phyloP scores from a whole-genome alignment of 176 grass and related monocot genomes.

The Otatea glauca region DNA sequence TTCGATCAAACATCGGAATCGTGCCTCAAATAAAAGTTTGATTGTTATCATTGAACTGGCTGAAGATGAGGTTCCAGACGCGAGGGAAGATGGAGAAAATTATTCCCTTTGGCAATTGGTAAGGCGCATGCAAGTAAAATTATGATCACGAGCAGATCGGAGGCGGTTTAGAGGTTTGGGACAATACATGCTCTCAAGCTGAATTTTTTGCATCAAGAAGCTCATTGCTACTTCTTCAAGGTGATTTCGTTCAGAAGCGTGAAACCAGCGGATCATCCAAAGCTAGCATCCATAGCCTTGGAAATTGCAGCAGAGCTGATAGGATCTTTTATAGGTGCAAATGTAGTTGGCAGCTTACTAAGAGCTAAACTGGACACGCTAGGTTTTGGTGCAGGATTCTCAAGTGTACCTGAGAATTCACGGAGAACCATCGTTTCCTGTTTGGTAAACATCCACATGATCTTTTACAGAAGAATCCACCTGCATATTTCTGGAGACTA shows the following conservation, averaged over 20 bases:
- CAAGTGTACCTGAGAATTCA: background rate
- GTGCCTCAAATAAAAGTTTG: background rate
- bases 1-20: too few relatives aligned
- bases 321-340: conserved; percentile 14
- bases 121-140: too few relatives aligned
- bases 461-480: background rate
- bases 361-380: background rate
- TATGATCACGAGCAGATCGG: background rate
- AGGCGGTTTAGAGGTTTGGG: background rate
- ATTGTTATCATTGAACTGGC: background rate
- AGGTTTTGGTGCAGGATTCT: background rate
- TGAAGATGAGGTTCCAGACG: background rate
- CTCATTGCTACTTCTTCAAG: conserved; percentile 29
- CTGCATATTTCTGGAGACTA: background rate
- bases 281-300: background rate
- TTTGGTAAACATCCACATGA: background rate
- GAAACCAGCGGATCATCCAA: background rate
- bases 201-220: conserved; percentile 4
- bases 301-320: conserved; percentile 1
- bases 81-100: background rate
- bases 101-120: background rate
- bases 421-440: background rate
- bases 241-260: conserved; percentile 27
- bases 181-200: background rate
- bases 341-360: background rate